Evolutionary conservation across 345 rosid species (phyloP).

Genomic region (Pistacia integerrima): DNA sequence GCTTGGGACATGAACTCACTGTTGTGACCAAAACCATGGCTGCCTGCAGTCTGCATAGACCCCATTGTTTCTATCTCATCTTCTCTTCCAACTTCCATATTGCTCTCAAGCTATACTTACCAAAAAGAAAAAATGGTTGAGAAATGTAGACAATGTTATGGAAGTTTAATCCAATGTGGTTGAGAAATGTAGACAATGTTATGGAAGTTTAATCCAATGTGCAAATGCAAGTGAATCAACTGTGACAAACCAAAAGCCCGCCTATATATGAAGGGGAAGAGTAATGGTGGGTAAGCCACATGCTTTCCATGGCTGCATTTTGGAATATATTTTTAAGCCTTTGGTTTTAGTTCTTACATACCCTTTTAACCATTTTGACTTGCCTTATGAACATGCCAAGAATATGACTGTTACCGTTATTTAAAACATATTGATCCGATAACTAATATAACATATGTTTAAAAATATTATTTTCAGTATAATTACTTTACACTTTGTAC

Average conservation of each 20-base stretch:
- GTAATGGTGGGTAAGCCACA: slow-evolving; percentile 62
- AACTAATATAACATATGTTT: too few species aligned
- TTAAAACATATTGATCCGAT: too few species aligned
- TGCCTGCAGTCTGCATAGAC: slow-evolving; percentile 80
- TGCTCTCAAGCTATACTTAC: slow-evolving; percentile 12
- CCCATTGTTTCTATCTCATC: slow-evolving; percentile 61
- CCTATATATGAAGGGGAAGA: slow-evolving; percentile 43
- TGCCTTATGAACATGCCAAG: slow-evolving; percentile 24
- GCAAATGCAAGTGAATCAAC: slow-evolving; percentile 48
- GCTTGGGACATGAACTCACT: slow-evolving; percentile 84
- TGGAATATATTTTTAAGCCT: slow-evolving; percentile 1
- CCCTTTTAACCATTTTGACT: slow-evolving; percentile 7
- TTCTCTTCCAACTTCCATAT: slow-evolving; percentile 53
- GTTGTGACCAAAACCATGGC: slow-evolving; percentile 72
- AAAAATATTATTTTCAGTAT: too few species aligned
- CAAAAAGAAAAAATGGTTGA: not conserved
- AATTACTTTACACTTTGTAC: too few species aligned
- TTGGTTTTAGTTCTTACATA: slow-evolving; percentile 12
- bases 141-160: slow-evolving; percentile 3
- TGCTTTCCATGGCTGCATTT: slow-evolving; percentile 59
- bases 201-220: slow-evolving; percentile 12
- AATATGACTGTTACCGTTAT: not conserved
- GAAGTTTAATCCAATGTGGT: not conserved
- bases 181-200: slow-evolving; percentile 1
- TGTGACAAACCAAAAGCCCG: slow-evolving; percentile 61